Evolutionary conservation across 169 alveolate genomes (phyloP), one percentile per base, ranked within the genome.

Genomic region (Neospora caninum): DNA sequence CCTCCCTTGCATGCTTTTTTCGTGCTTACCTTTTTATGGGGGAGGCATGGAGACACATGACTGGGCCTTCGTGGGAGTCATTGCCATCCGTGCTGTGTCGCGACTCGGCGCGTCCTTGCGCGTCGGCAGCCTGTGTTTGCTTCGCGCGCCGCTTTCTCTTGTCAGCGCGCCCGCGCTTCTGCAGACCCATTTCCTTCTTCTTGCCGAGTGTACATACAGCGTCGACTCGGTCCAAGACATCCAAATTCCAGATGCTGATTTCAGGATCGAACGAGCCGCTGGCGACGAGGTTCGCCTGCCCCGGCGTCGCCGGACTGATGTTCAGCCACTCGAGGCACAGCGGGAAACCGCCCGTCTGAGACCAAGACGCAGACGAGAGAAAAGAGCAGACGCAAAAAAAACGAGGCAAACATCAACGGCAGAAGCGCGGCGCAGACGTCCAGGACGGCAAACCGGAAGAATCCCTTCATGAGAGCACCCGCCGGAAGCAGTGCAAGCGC

Each of bases 261-360:
- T 91, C 94, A 29, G 94, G 91, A 38, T 93, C 94, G 78, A 95
- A 93, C 53, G 95, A 86, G 29, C 97, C 97, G 27, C 94, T 83
- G 13, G 95, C 96, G 36, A 94, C 94, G 38, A 95, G 67, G 86
- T 95, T 95, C 38, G 45, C 64, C 43, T 41, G 58, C 25, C 42
- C 84, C 0, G 64, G 13, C 25, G 91, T 42, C 0, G 53, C 29
- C 39, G 96, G 91, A 27, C 88, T 89, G 43, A 64, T 31, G 70
- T 80, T 70, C 53, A 95, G 73, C 96, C 96, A 95, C 78, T 95
- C 96, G 45, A 94, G 87, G 78, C 96, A 95, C 10, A 95, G 95
- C 16, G 96, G 96, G 42, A 87, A 95, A 22, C 92, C 95, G 22
- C 96, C 96, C 45, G 67, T 34, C 93, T 89, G 78, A 13, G 4